Percentiles rank a stretch among this genome's conserved stretches.
These are phyloP conservation scores for Tricholoma matsutake DNA, from an alignment of 768 basidiomycete genomes.

Conservation along the genomic window DNA sequence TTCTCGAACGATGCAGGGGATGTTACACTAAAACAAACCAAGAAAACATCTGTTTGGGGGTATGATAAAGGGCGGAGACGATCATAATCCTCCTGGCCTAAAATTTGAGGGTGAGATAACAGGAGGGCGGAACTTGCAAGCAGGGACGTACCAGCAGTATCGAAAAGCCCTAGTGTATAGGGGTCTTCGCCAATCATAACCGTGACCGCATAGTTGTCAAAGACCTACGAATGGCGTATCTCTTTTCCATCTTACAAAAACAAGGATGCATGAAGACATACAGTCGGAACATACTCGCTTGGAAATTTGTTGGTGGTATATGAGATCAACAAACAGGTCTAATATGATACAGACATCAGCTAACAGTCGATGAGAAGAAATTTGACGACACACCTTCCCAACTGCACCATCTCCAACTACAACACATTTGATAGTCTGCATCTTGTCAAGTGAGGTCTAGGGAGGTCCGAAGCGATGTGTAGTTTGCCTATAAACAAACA, in stretches of 20 bases:
- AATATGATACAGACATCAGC: slow-evolving; percentile 6
- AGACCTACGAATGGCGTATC: slow-evolving; percentile 53
- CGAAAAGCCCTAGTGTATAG: slow-evolving; percentile 96
- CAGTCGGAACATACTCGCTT: slow-evolving; percentile 98
- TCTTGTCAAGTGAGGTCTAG: slow-evolving; percentile 31
- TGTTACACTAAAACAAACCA: slow-evolving; percentile 99
- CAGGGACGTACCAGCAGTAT: slow-evolving; percentile 87
- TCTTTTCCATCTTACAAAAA: slow-evolving; percentile 18
- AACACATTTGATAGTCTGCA: slow-evolving; percentile 98
- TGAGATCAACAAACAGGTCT: slow-evolving; percentile 96
- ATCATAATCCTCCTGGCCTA: slow-evolving; percentile 99
- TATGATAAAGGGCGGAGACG: slow-evolving; percentile 98
- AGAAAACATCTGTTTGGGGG: slow-evolving; percentile 99
- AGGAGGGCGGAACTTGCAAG: slow-evolving; percentile 1
- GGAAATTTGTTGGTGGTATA: slow-evolving; percentile 99
- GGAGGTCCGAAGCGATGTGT: slow-evolving; percentile 10
- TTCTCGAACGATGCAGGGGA: slow-evolving; percentile 99
- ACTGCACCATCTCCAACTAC: slow-evolving; percentile 98
- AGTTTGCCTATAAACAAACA: slow-evolving; percentile 8
- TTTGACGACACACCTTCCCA: slow-evolving; percentile 73
- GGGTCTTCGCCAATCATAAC: slow-evolving; percentile 99
- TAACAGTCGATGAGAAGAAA: slow-evolving; percentile 1
- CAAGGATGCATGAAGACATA: slow-evolving; percentile 44
- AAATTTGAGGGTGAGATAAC: slow-evolving; percentile 9
- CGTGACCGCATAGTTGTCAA: slow-evolving; percentile 99